Evolutionary conservation across 2,329 filamentous ascomycete species (phyloP).

Genomic region (Trichoderma guizhouense): DNA sequence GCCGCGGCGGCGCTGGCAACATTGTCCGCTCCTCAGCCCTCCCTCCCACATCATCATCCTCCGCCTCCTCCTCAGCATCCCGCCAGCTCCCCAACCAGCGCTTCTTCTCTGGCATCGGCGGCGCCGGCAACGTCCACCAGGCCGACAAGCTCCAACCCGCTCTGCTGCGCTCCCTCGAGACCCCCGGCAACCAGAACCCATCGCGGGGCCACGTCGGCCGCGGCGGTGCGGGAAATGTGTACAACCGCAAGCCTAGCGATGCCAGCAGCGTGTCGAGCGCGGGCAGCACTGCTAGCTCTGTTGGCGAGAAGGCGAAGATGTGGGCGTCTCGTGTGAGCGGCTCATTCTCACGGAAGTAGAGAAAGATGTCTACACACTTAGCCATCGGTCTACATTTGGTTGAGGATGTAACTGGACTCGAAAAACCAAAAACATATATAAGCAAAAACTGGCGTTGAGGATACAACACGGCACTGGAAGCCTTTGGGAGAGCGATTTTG

Average conservation of each 20-base stretch:
- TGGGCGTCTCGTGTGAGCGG: slow-evolving; percentile 34
- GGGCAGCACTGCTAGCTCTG: slow-evolving; percentile 40
- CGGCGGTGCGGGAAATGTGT: slow-evolving; percentile 55
- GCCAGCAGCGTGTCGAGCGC: slow-evolving; percentile 28
- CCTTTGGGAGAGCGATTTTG: neutral
- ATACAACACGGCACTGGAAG: neutral
- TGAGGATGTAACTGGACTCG: neutral
- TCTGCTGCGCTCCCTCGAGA: slow-evolving; percentile 43
- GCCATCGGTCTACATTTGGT: neutral
- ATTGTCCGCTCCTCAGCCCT: slow-evolving; percentile 48
- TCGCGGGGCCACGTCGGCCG: slow-evolving; percentile 51
- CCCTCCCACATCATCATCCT: slow-evolving; percentile 25
- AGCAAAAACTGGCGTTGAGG: neutral
- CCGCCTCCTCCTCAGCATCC: slow-evolving; percentile 38
- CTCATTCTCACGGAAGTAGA: slow-evolving; percentile 32
- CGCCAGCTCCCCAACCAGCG: slow-evolving; percentile 32
- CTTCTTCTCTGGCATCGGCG: slow-evolving; percentile 65
- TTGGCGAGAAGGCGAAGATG: slow-evolving; percentile 32
- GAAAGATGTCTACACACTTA: too few relatives aligned
- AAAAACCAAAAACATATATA: neutral
- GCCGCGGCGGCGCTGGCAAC: slow-evolving; percentile 57
- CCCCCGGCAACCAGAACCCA: slow-evolving; percentile 38
- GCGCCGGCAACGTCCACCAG: slow-evolving; percentile 60
- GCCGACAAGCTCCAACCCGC: slow-evolving; percentile 28
- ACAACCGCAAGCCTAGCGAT: slow-evolving; percentile 43